Evolutionary conservation across 768 basidiomycete species (phyloP).

Genomic region (Suillus subluteus): DNA sequence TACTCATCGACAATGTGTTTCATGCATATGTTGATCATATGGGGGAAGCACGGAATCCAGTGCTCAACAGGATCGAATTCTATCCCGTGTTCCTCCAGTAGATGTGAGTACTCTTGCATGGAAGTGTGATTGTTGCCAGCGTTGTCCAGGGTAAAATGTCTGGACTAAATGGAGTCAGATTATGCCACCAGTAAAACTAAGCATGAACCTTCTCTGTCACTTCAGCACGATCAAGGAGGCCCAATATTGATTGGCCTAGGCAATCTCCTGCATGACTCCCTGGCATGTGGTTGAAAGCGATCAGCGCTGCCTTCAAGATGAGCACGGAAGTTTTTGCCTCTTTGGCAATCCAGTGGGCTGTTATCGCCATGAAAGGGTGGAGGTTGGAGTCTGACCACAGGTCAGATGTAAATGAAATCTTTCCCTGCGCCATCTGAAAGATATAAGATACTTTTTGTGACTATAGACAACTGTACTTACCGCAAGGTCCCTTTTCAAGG

Average conservation of each 20-base stretch:
- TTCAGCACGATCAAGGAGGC: constrained; percentile 6
- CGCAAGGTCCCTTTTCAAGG: constrained; percentile 5
- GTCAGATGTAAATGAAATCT: constrained; percentile 34
- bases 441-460: not conserved
- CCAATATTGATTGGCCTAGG: not conserved
- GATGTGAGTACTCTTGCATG: too few relatives aligned
- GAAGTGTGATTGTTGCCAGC: too few relatives aligned
- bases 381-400: constrained; percentile 36
- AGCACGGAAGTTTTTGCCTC: not conserved
- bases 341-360: constrained; percentile 31
- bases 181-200: constrained; percentile 1
- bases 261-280: constrained; percentile 18
- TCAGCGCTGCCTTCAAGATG: constrained; percentile 10
- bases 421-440: constrained; percentile 7
- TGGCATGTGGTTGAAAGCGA: constrained; percentile 20
- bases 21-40: too few relatives aligned
- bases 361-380: constrained; percentile 34
- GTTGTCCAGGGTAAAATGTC: too few relatives aligned
- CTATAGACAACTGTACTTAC: constrained; percentile 2
- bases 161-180: constrained; percentile 7
- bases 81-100: too few relatives aligned
- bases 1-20: too few relatives aligned
- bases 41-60: too few relatives aligned
- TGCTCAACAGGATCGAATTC: too few relatives aligned
- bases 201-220: constrained; percentile 1